Evolutionary conservation across 1,139 yeast species (phyloP), one percentile per base, ranked within the genome.

Genomic region (Protomyces arabidopsidicola): DNA sequence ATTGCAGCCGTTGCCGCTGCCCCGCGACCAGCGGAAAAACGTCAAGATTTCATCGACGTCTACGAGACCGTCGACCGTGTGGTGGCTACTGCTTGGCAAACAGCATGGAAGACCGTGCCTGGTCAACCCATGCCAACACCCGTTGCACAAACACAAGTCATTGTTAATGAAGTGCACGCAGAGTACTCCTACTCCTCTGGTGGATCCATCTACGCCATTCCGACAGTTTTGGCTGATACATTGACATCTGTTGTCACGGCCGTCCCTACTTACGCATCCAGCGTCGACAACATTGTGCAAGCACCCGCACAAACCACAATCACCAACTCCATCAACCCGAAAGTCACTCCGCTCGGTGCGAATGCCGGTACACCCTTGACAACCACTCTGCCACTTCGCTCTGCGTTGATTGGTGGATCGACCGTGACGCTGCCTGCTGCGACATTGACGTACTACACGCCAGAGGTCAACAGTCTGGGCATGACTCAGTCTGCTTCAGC

Each of bases 361-460:
- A 16, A 22, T 10, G 56, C 34, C 12, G 62, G 62, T 3, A 16
- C 31, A 10, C 62, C 62, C 8, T 39, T 58, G 10, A 58, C 62
- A 14, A 48, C 52, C 8, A 58, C 62, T 5, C 31, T 58, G 53
- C 62, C 62, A 3, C 35, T 52, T 2, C 56, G 53, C 8, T 58
- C 62, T 8, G 62, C 53, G 4, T 18, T 38, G 31, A 52, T 58
- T 35, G 31, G 45, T 10, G 62, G 62, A 4, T 42, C 22, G 14
- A 58, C 62, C 3, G 62, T 58, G 12, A 58, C 62, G 22, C 16
- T 58, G 8, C 39, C 62, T 39, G 56, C 36, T 2, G 56, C 53
- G 45, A 58, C 62, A 2, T 52, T 35, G 42, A 58, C 56, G 10
- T 58, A 58, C 54, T 58, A 58, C 52, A 52, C 62, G 10, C 62